Evolutionary conservation across 441 rosid genomes (phyloP).

Genomic region (Arabidopsis lyrata): DNA sequence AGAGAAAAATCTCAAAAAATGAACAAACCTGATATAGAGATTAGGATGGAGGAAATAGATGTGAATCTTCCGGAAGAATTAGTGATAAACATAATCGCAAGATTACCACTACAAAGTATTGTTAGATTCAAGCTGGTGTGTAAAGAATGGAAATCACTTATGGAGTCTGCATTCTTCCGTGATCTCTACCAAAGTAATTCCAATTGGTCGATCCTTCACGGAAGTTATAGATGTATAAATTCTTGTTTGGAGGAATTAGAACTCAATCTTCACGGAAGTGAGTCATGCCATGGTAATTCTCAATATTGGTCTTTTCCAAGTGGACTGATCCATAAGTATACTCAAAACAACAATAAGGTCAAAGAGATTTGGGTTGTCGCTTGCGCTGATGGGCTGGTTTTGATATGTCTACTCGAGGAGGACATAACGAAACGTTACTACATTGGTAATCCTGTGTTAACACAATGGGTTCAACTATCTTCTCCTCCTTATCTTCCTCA

Average conservation of each 20-base stretch:
- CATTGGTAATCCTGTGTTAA: slow-evolving; percentile 17
- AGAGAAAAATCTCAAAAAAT: no score
- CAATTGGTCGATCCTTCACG: no score
- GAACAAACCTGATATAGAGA: no score
- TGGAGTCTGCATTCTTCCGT: no score
- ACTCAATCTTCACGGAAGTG: not conserved
- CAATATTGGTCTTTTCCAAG: not conserved
- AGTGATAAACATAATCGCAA: no score
- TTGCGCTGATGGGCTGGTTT: slow-evolving; percentile 14
- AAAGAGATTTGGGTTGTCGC: not conserved
- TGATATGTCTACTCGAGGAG: not conserved
- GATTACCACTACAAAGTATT: no score
- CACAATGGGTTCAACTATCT: slow-evolving; percentile 28
- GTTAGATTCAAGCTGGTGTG: no score
- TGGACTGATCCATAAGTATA: not conserved
- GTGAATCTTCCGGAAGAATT: no score
- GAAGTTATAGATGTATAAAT: no score
- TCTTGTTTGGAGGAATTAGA: not conserved
- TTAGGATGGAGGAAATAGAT: no score
- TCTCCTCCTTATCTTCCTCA: not conserved
- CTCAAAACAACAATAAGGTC: not conserved
- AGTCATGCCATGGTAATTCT: not conserved
- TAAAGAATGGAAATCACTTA: no score
- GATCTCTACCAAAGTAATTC: no score
- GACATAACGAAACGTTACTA: not conserved